These are phyloP conservation scores for Sporothrix phasma DNA, from an alignment of 2,329 filamentous ascomycete genomes.

Conservation along the genomic window DNA sequence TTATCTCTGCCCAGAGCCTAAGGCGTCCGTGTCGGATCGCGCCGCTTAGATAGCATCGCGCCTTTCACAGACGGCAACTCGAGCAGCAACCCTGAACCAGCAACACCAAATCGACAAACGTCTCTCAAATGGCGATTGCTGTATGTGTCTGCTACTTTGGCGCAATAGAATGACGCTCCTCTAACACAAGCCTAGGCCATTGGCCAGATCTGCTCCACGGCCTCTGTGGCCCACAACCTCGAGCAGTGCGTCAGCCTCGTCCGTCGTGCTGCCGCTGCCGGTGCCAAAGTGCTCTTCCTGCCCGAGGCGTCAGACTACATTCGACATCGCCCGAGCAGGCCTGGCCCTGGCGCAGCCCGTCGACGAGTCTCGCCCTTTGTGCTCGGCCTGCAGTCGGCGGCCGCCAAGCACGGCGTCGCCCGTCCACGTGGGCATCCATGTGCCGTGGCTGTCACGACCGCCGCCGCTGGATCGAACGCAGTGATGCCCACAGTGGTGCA, in stretches of 20 bases:
- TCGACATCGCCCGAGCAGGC: conserved; percentile 55
- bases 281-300: conserved; percentile 76
- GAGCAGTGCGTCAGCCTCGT: conserved; percentile 65
- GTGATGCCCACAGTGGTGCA: conserved; percentile 18
- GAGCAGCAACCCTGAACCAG: neutral
- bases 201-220: conserved; percentile 81
- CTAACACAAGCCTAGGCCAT: conserved; percentile 50
- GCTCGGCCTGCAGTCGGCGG: conserved; percentile 59
- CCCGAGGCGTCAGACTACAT: conserved; percentile 92
- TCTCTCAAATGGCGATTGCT: conserved; percentile 5
- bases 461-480: conserved; percentile 13
- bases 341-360: conserved; percentile 60
- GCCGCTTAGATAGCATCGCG: neutral
- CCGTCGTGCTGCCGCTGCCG: conserved; percentile 60
- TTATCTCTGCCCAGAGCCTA: neutral
- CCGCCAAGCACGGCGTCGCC: conserved; percentile 52
- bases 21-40: neutral
- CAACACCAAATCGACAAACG: neutral
- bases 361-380: conserved; percentile 62
- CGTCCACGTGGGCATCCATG: conserved; percentile 83
- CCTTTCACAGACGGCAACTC: neutral
- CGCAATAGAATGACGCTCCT: too few relatives aligned
- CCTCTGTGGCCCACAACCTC: conserved; percentile 68
- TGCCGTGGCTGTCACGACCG: conserved; percentile 43
- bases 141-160: neutral